Evolutionary conservation across 306 rosid species (phyloP), one percentile per base, ranked within the genome.

Genomic region (Pterocarpus macrocarpus): DNA sequence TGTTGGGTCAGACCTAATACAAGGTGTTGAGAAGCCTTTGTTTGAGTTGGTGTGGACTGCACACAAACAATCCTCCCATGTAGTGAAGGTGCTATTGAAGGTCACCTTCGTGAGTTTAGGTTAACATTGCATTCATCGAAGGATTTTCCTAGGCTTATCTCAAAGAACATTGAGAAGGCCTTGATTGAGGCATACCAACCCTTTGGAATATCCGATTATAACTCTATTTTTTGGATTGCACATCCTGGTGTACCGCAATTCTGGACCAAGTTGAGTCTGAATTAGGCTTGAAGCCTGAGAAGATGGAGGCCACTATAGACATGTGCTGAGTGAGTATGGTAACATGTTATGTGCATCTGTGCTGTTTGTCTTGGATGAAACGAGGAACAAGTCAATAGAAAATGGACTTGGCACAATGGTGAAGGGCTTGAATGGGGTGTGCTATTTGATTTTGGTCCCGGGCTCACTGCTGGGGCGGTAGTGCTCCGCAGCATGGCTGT

Each of bases 371-470:
- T 44, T 83, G 57, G 83, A 83, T 55, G 47, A 77, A 3, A 77
- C 71, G 83, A 77, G 86, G 49, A 83, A 15, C 10, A 77, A 77
- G 49, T 83, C 86, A 0, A 14, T 2, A 17, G 45, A 71, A 28
- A 43, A 64, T 13, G 75, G 64, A 3, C 76, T 83, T 33, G 35
- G n/a, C 36, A 77, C 79, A 12, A 83, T 75, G 83, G 86, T 33
- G 82, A 83, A 4, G 86, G 86, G 5, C 75, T 82, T 50, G 86
- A 82, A 0, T 82, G 86, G 86, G 86, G 79, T 50, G 86, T 83
- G 4, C 28, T 83, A 0, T 83, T 83, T 34, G 86, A 83, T 15
- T 83, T 83, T 64, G 86, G 86, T 2, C 86, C 79, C 8, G 83
- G 83, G 1, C 79, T 83, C 50, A 83, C 83, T 1, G 82, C 77